These are phyloP conservation scores for Stenogyne calaminthoides DNA, from an alignment of 305 asterid species.

Conservation along the genomic window DNA sequence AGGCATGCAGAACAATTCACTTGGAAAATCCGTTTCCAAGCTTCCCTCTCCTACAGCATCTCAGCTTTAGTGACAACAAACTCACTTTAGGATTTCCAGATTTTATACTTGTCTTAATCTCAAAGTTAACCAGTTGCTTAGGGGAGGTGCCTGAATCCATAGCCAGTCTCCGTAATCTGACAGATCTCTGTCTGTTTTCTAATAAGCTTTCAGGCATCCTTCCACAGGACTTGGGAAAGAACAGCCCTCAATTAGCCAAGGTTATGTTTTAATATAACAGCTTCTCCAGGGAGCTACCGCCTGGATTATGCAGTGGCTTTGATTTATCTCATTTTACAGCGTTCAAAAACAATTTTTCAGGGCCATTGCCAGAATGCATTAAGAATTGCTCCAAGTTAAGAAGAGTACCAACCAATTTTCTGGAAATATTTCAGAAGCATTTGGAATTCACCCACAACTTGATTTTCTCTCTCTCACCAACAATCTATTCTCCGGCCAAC, in stretches of 20 bases:
- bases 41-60: conserved; percentile 37
- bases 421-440: conserved; percentile 44
- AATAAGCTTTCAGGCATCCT: conserved; percentile 58
- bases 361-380: conserved; percentile 55
- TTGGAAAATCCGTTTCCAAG: too few species aligned
- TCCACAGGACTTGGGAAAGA: conserved; percentile 52
- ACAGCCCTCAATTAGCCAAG: conserved; percentile 34
- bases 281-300: conserved; percentile 61
- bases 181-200: conserved; percentile 31
- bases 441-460: conserved; percentile 53
- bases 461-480: conserved; percentile 31
- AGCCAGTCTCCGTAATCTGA: conserved; percentile 43
- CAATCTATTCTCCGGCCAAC: conserved; percentile 56
- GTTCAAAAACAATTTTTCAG: conserved; percentile 33
- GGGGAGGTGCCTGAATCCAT: conserved; percentile 55
- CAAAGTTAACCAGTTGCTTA: conserved; percentile 44
- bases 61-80: conserved; percentile 32
- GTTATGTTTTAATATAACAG: conserved; percentile 47
- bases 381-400: conserved; percentile 56
- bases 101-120: conserved; percentile 42
- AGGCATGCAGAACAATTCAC: too few species aligned
- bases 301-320: conserved; percentile 57
- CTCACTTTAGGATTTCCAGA: conserved; percentile 39
- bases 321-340: conserved; percentile 41
- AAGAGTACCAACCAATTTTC: conserved; percentile 55